phyloP scores from a whole-genome alignment of 2,329 filamentous ascomycete species.

The Rutstroemia sp. region DNA sequence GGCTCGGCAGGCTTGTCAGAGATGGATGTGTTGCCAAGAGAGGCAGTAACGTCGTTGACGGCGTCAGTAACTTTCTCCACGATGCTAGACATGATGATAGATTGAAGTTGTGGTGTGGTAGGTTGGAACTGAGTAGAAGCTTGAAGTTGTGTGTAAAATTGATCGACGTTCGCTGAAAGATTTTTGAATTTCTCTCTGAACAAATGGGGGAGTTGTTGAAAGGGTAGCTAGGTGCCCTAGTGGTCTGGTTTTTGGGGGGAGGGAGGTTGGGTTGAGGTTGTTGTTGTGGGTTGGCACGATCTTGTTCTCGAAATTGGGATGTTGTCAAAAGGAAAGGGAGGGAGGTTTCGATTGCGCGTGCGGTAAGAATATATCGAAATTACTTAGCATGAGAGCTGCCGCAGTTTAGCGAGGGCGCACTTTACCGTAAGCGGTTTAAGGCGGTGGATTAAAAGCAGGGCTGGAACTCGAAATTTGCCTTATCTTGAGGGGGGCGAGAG shows the following conservation, averaged over 20 bases:
- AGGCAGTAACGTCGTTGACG: slow-evolving; percentile 69
- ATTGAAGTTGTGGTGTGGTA: slow-evolving; percentile 26
- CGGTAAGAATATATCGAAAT: slow-evolving; percentile 19
- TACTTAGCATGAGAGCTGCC: slow-evolving; percentile 13
- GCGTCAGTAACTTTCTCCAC: slow-evolving; percentile 61
- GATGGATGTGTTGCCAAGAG: slow-evolving; percentile 60
- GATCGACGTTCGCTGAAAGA: slow-evolving; percentile 35
- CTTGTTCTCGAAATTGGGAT: slow-evolving; percentile 24
- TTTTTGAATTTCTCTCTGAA: slow-evolving; percentile 53
- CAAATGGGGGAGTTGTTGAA: slow-evolving; percentile 56
- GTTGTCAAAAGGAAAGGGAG: slow-evolving; percentile 16
- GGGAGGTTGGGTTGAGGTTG: slow-evolving; percentile 20
- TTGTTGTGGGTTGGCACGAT: slow-evolving; percentile 19
- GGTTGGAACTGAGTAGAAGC: slow-evolving; percentile 43
- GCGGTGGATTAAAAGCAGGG: not conserved
- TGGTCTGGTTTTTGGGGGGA: slow-evolving; percentile 34
- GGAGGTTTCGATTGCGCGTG: slow-evolving; percentile 16
- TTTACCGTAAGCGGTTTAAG: slow-evolving; percentile 10
- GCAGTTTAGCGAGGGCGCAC: slow-evolving; percentile 14
- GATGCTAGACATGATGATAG: slow-evolving; percentile 73
- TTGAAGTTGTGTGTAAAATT: slow-evolving; percentile 38
- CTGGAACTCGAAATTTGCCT: not conserved
- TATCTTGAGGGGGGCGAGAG: too few species aligned
- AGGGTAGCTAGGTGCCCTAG: slow-evolving; percentile 94
- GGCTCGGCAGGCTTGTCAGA: slow-evolving; percentile 44